Conservation (phyloP, 371 early-diverging fungal species). For the Batkoa obscura region DNA sequence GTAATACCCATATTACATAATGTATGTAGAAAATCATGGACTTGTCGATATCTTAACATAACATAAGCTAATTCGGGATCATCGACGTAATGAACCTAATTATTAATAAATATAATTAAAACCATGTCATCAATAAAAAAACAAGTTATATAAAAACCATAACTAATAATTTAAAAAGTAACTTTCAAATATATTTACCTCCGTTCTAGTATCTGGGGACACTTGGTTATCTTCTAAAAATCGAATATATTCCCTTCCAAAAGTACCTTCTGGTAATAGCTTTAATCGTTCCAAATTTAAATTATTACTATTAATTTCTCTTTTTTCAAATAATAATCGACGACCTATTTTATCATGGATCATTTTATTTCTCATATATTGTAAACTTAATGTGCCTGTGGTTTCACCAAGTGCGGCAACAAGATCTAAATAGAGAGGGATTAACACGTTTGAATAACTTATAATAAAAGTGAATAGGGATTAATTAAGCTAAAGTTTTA, state of each 20-base stretch:
- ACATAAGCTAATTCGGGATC: constrained; percentile 85
- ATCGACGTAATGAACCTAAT: constrained; percentile 66
- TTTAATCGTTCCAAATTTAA: constrained; percentile 44
- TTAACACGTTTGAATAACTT: background rate
- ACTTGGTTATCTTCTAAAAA: constrained; percentile 66
- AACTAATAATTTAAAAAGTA: background rate
- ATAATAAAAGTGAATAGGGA: background rate
- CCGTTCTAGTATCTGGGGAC: constrained; percentile 61
- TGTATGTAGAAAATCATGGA: constrained; percentile 88
- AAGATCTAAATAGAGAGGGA: constrained; percentile 35
- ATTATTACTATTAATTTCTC: constrained; percentile 39
- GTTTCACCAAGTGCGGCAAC: constrained; percentile 85
- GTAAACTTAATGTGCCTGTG: constrained; percentile 44
- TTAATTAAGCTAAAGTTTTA: constrained; percentile 11
- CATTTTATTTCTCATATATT: constrained; percentile 59
- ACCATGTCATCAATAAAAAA: too few relatives aligned
- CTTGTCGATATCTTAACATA: constrained; percentile 78
- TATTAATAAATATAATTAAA: too few relatives aligned
- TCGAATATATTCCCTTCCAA: constrained; percentile 65
- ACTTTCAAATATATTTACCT: constrained; percentile 21
- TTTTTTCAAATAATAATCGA: constrained; percentile 61
- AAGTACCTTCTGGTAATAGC: constrained; percentile 41
- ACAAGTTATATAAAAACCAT: too few relatives aligned
- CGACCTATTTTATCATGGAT: constrained; percentile 51
- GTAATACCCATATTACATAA: constrained; percentile 66